Base-by-base conservation (phyloP, 352 stramenopile genomes). In the Pythium dissimile region DNA sequence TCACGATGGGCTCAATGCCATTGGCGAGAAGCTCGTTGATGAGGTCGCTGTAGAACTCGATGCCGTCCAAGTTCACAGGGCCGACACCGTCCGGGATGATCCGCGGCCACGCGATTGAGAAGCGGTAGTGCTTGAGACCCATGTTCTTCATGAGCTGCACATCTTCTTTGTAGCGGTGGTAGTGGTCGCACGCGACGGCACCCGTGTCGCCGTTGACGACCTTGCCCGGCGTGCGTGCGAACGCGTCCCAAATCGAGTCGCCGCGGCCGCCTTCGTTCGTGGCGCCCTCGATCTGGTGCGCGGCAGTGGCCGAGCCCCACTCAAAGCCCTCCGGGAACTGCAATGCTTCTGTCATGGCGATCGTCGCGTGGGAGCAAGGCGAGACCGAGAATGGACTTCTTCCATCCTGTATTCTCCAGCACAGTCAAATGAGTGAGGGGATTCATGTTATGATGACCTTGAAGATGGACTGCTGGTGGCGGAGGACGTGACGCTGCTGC, bases 271-370 rank as follows among this genome's bases (percentile, higher is more conserved):
- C 92, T 71, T 92, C 79, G 39, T 91, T 66, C n/a, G 71, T 50
- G 0, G 75, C 92, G n/a, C 92, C 93, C 72, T 98, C 94, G 30
- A 98, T 89, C 79, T 98, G 92, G 75, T 97, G 97, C 34, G 84
- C 72, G 8, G 91, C 90, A 0, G 91, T 97, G 34, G 91, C 86
- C 1, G 75, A 78, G 41, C 93, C 93, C 80, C 80, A 97, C 32
- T 85, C 51, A 66, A 97, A 97, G 44, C 43, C 58, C 11, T 75
- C 56, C 1, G 77, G 77, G 50, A 88, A 88, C 23, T 54, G 66
- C 23, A 83, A 27, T 47, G 77, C 64, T 43, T 49, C 30, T 2
- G 44, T 23, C 60, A 67, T 67, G n/a, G 78, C 89, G 3, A 88
- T 41, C 34, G 34, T 8, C 31, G 31, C 7, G 7, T 16, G 20